Evolutionary conservation across 2,329 filamentous ascomycete species (phyloP).

Genomic region (Xylaria sp.): DNA sequence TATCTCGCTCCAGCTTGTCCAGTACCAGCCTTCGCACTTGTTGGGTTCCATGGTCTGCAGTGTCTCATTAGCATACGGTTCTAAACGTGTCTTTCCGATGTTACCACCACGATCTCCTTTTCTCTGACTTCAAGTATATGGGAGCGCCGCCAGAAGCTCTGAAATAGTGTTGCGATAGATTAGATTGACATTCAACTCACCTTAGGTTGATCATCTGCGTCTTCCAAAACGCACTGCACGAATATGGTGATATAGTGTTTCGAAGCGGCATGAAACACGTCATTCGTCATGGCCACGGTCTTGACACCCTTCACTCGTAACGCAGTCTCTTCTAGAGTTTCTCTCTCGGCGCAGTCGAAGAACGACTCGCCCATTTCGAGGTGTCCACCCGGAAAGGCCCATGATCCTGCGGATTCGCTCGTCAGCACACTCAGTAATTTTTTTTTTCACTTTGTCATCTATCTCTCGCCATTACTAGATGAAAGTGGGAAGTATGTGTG

Average conservation of each 20-base stretch:
- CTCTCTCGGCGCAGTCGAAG: constrained; percentile 71
- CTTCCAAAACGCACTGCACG: constrained; percentile 63
- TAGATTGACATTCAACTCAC: constrained; percentile 54
- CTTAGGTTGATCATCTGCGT: constrained; percentile 61
- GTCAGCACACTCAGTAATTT: neutral
- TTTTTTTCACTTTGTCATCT: neutral
- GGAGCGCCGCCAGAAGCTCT: neutral
- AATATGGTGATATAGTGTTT: constrained; percentile 84
- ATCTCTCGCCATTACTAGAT: neutral
- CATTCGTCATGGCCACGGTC: constrained; percentile 73
- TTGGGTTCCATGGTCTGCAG: constrained; percentile 58
- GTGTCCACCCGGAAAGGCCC: constrained; percentile 79
- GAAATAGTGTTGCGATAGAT: neutral
- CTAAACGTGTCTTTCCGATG: neutral
- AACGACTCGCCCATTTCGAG: constrained; percentile 75
- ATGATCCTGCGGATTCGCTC: constrained; percentile 59
- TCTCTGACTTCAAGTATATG: neutral
- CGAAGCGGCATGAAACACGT: constrained; percentile 65
- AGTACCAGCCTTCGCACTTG: constrained; percentile 64
- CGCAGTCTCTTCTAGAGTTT: constrained; percentile 77
- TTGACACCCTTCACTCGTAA: constrained; percentile 63
- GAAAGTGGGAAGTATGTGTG: constrained; percentile 15
- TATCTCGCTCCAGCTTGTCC: constrained; percentile 60
- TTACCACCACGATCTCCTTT: neutral
- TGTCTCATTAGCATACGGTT: constrained; percentile 20